Conservation (phyloP, 2,329 filamentous ascomycete species). For the Botrytis fragariae region DNA sequence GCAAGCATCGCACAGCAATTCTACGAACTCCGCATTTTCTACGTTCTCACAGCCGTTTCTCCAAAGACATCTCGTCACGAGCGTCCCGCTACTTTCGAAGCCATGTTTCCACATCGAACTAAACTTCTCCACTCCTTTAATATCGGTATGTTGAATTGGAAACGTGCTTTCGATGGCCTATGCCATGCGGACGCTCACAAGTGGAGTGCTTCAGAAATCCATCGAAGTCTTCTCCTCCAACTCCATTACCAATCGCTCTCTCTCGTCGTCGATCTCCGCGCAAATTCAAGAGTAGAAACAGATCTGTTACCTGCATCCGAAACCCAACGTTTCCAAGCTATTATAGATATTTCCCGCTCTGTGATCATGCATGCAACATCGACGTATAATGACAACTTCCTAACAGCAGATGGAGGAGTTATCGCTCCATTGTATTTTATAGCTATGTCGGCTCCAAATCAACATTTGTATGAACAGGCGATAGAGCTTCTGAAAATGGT, state of each 20-base stretch:
- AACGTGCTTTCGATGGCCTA: conserved; percentile 8
- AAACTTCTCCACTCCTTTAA: conserved; percentile 18
- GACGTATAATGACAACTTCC: not conserved
- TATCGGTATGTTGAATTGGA: conserved; percentile 8
- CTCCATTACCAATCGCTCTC: conserved; percentile 4
- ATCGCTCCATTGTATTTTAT: conserved; percentile 27
- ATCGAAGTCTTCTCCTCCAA: conserved; percentile 11
- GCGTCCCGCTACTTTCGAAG: not conserved
- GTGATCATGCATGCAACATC: conserved; percentile 11
- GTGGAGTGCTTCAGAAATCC: not conserved
- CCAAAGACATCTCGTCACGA: not conserved
- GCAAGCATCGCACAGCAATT: conserved; percentile 21
- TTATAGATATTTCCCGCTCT: conserved; percentile 20
- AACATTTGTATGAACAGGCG: conserved; percentile 20
- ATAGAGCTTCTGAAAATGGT: conserved; percentile 23
- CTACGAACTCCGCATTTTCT: conserved; percentile 23
- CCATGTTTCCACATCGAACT: conserved; percentile 8
- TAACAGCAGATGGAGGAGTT: conserved; percentile 24
- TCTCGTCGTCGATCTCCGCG: conserved; percentile 10
- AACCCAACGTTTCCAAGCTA: conserved; percentile 3
- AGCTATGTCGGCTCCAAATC: conserved; percentile 22
- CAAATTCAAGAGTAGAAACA: not conserved
- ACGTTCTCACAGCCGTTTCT: conserved; percentile 23
- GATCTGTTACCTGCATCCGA: not conserved
- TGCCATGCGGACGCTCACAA: not conserved